Conservation (phyloP, 805 yeast species). For the Metschnikowia orientalis region DNA sequence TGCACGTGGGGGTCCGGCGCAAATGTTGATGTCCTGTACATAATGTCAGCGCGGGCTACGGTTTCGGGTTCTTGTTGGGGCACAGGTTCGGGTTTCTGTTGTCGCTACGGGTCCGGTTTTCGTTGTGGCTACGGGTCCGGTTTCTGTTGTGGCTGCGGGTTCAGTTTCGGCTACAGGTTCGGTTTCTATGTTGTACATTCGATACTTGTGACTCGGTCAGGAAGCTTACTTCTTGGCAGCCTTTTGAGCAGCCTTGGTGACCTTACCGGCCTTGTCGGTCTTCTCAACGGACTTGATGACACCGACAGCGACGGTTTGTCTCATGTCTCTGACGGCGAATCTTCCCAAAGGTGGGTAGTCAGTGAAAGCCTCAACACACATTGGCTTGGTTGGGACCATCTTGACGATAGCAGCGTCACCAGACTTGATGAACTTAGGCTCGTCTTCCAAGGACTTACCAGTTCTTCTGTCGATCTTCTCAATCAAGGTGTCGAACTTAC, state of each 20-base stretch:
- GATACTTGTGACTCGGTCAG: slow-evolving; percentile 1
- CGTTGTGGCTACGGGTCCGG: too few relatives aligned
- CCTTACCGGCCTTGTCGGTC: slow-evolving; percentile 81
- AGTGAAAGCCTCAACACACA: slow-evolving; percentile 43
- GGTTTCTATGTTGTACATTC: too few relatives aligned
- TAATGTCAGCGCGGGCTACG: too few relatives aligned
- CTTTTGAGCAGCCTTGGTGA: slow-evolving; percentile 19
- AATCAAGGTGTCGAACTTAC: slow-evolving; percentile 74
- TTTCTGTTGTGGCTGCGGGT: too few relatives aligned
- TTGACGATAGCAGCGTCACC: slow-evolving; percentile 40
- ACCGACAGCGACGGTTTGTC: slow-evolving; percentile 99
- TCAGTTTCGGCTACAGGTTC: too few relatives aligned
- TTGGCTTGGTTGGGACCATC: slow-evolving; percentile 42
- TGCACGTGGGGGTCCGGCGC: too few relatives aligned
- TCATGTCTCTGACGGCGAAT: slow-evolving; percentile 92
- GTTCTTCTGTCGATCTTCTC: slow-evolving; percentile 84
- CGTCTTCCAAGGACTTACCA: slow-evolving; percentile 32
- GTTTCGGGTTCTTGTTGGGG: too few relatives aligned
- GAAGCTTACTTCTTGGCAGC: slow-evolving; percentile 19
- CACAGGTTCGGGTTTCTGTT: too few relatives aligned
- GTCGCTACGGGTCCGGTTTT: too few relatives aligned
- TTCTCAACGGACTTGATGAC: slow-evolving; percentile 94
- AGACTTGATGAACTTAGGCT: slow-evolving; percentile 35
- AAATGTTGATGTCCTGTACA: too few relatives aligned
- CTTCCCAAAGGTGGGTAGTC: slow-evolving; percentile 45